Evolutionary conservation across 2,329 filamentous ascomycete genomes (phyloP).

Genomic region (Westerdykella aurantiaca): DNA sequence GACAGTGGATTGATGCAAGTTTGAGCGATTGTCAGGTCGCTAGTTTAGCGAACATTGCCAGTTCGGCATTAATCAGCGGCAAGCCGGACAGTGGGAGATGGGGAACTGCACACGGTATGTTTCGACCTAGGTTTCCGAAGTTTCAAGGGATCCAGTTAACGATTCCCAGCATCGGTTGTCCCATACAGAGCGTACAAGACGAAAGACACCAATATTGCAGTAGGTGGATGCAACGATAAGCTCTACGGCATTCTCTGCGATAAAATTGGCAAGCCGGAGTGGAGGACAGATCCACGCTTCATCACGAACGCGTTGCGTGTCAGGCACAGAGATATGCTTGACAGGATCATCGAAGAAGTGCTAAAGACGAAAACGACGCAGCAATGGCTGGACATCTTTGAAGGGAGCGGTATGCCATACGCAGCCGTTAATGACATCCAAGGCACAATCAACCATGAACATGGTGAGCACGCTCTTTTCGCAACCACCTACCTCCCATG

Average conservation of each 20-base stretch:
- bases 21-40: conserved; percentile 93
- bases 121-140: not conserved
- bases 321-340: conserved; percentile 67
- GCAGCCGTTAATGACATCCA: conserved; percentile 91
- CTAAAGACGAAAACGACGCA: conserved; percentile 72
- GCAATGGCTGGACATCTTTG: conserved; percentile 81
- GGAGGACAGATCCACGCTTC: conserved; percentile 53
- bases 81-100: conserved; percentile 82
- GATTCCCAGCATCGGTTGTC: conserved; percentile 73
- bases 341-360: conserved; percentile 68
- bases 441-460: conserved; percentile 72
- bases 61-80: conserved; percentile 79
- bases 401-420: conserved; percentile 89
- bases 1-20: conserved; percentile 86
- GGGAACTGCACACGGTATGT: conserved; percentile 87
- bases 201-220: conserved; percentile 55
- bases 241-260: conserved; percentile 57
- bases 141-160: conserved; percentile 2
- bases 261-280: conserved; percentile 52
- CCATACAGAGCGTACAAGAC: conserved; percentile 78
- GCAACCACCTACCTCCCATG: not conserved
- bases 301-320: conserved; percentile 55
- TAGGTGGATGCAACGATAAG: conserved; percentile 59
- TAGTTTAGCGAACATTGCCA: conserved; percentile 86
- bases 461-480: conserved; percentile 51